These are phyloP conservation scores for Achlya hypogyna DNA, from an alignment of 352 stramenopile genomes.

Conservation along the genomic window DNA sequence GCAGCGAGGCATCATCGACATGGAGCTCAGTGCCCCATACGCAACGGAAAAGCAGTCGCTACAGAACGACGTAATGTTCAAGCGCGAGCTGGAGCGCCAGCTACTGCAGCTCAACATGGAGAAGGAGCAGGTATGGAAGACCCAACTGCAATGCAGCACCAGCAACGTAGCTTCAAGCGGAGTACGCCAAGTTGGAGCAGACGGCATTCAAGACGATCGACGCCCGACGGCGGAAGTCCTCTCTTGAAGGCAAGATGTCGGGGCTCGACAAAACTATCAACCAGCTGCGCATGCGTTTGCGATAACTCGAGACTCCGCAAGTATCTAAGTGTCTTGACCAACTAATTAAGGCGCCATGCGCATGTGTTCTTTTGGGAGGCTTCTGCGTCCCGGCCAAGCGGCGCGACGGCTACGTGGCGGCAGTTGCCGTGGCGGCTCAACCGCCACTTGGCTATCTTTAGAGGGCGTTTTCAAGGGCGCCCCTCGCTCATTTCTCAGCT, in stretches of 20 bases:
- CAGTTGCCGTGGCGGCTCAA: background rate
- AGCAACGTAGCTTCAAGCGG: slow-evolving; percentile 28
- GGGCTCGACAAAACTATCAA: slow-evolving; percentile 3
- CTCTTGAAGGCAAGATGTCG: background rate
- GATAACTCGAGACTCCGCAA: too few relatives aligned
- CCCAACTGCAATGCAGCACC: background rate
- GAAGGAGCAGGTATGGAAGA: slow-evolving; percentile 34
- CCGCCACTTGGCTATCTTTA: background rate
- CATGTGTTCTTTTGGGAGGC: too few relatives aligned
- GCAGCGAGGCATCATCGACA: slow-evolving; percentile 7
- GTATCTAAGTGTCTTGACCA: too few relatives aligned
- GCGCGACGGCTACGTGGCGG: too few relatives aligned
- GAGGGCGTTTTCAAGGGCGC: background rate
- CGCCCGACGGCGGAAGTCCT: slow-evolving; percentile 20
- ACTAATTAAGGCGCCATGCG: too few relatives aligned
- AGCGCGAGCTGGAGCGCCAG: slow-evolving; percentile 34
- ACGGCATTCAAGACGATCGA: slow-evolving; percentile 35
- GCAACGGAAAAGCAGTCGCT: slow-evolving; percentile 38
- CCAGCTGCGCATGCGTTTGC: slow-evolving; percentile 6
- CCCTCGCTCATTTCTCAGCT: background rate
- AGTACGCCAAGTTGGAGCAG: slow-evolving; percentile 36
- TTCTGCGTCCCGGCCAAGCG: too few relatives aligned
- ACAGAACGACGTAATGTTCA: slow-evolving; percentile 30
- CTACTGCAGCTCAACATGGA: slow-evolving; percentile 38
- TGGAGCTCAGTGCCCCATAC: slow-evolving; percentile 26